Evolutionary conservation across 306 rosid species (phyloP), one percentile per base, ranked within the genome.

Genomic region (Senna tora): DNA sequence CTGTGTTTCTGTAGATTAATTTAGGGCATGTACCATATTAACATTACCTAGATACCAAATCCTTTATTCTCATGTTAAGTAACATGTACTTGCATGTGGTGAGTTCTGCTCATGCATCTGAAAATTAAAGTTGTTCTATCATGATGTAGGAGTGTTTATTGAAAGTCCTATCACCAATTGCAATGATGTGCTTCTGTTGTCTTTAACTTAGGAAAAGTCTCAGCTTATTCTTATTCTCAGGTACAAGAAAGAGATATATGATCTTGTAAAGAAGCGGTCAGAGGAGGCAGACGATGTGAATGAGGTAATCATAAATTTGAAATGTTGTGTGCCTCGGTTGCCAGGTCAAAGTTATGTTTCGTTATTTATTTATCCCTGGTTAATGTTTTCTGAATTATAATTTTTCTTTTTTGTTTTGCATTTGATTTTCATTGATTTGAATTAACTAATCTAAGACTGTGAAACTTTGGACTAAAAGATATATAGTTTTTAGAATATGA

Each of bases 211-310:
- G 65, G 70, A 71, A 50, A 65, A 28, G 66, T 74, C 49, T 56
- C 20, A 11, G 19, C n/a, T 74, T 83, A 15, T 77, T 14, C 42
- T 4, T 66, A 32, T 53, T 43, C 51, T 66, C 84, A 91, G 98
- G 76, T 82, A 86, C 86, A 94, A 91, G 82, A 91, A 87, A 84
- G 81, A 89, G 80, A 82, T 94, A 80, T 88, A 80, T 19, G 93
- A 94, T 50, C 88, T 88, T 50, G 84, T 89, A 73, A 89, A 82
- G 80, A 87, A 89, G 82, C 90, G 83, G 75, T 54, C 90, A n/a
- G 92, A 87, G 79, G 96, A 91, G 67, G 86, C 63, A 47, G 99
- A 89, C 63, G 74, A 86, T 77, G 77, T 66, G 65, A 77, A 71
- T 75, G 96, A 86, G 97, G 98, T 90, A 87, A 83, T 78, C 30